Percentiles rank a stretch among this genome's conserved stretches.
phyloP scores from a whole-genome alignment of 306 rosid species.

The Canavalia ensiformis region DNA sequence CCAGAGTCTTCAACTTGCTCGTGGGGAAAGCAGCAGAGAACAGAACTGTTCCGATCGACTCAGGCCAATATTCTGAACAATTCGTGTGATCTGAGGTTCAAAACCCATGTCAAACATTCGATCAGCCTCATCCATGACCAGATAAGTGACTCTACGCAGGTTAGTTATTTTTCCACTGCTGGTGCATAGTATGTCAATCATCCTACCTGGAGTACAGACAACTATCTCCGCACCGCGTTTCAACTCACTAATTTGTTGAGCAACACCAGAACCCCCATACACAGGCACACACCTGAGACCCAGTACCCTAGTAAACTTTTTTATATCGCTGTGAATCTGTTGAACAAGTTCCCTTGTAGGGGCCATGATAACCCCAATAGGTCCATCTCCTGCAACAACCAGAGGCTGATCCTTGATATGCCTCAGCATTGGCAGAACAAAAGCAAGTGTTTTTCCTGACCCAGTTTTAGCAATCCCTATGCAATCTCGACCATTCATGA shows the following conservation, averaged over 20 bases:
- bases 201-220: slow-evolving; percentile 97
- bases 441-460: slow-evolving; percentile 95
- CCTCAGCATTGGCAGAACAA: slow-evolving; percentile 96
- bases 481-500: slow-evolving; percentile 97
- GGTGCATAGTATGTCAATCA: slow-evolving; percentile 96
- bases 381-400: slow-evolving; percentile 94
- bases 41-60: slow-evolving; percentile 89
- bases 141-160: slow-evolving; percentile 88
- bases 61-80: slow-evolving; percentile 90
- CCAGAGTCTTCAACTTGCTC: slow-evolving; percentile 92
- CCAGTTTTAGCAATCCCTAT: slow-evolving; percentile 98
- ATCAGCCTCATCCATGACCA: slow-evolving; percentile 99
- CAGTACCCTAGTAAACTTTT: slow-evolving; percentile 76
- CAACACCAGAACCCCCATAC: slow-evolving; percentile 98
- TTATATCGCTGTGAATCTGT: slow-evolving; percentile 90
- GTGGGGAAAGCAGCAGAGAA: slow-evolving; percentile 96
- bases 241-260: slow-evolving; percentile 96
- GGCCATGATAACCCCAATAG: slow-evolving; percentile 95
- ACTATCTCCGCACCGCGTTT: slow-evolving; percentile 98
- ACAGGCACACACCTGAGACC: slow-evolving; percentile 95
- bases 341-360: slow-evolving; percentile 98
- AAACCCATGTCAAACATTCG: slow-evolving; percentile 99
- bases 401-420: slow-evolving; percentile 98
- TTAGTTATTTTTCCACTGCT: slow-evolving; percentile 94
- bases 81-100: slow-evolving; percentile 95